Evolutionary conservation across 208 protist genomes (phyloP).

Genomic region (Zelonia costaricensis): DNA sequence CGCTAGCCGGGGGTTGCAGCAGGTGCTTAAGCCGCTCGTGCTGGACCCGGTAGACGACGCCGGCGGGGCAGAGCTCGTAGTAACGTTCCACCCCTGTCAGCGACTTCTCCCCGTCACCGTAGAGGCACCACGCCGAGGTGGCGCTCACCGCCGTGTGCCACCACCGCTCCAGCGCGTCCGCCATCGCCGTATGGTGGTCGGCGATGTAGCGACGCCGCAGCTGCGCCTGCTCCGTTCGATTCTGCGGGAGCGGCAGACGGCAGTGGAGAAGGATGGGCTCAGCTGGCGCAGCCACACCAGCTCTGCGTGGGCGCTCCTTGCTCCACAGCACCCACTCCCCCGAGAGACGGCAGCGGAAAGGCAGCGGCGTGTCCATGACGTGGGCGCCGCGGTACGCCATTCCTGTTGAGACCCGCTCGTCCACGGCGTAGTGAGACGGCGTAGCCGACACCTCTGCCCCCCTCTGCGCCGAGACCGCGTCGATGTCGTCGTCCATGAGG

Average conservation of each 20-base stretch:
- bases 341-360: constrained; percentile 53
- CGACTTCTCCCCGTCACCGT: constrained; percentile 65
- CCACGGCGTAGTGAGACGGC: constrained; percentile 8
- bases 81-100: constrained; percentile 56
- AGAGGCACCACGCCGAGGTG: constrained; percentile 49
- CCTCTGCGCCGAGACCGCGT: background rate
- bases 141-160: constrained; percentile 22
- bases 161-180: constrained; percentile 40
- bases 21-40: constrained; percentile 27
- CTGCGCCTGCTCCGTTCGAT: constrained; percentile 12
- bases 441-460: background rate
- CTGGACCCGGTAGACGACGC: constrained; percentile 54
- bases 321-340: constrained; percentile 82
- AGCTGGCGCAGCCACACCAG: background rate
- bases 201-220: constrained; percentile 38
- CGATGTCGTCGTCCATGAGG: constrained; percentile 12
- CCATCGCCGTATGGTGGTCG: constrained; percentile 23
- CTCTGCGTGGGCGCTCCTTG: constrained; percentile 10
- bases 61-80: constrained; percentile 63
- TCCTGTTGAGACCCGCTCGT: constrained; percentile 7
- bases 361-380: constrained; percentile 10
- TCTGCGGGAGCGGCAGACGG: constrained; percentile 66
- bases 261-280: constrained; percentile 68
- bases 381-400: constrained; percentile 3
- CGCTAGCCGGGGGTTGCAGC: background rate